Conservation (phyloP, 2,329 filamentous ascomycete species). For the Westerdykella aurantiaca region DNA sequence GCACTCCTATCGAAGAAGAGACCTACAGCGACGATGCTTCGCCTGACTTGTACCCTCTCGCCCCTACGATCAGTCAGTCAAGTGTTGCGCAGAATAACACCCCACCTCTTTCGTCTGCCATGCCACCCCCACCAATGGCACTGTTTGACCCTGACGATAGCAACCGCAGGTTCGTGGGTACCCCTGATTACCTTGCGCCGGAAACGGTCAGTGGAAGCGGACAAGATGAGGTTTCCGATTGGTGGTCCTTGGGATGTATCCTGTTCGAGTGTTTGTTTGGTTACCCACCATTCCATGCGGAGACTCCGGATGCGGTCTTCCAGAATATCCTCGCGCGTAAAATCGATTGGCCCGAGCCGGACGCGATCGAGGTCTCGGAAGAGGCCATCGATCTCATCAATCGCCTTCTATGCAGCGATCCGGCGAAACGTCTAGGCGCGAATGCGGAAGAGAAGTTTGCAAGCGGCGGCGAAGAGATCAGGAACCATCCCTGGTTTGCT, state of each 20-base stretch:
- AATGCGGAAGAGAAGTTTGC: conserved; percentile 77
- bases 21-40: conserved; percentile 67
- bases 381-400: conserved; percentile 96
- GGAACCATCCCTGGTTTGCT: conserved; percentile 80
- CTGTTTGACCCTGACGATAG: conserved; percentile 93
- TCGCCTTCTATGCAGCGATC: conserved; percentile 78
- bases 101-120: conserved; percentile 62
- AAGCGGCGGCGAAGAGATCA: conserved; percentile 86
- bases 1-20: conserved; percentile 68
- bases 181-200: conserved; percentile 91
- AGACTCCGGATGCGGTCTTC: conserved; percentile 87
- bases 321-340: conserved; percentile 87
- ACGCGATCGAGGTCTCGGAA: conserved; percentile 66
- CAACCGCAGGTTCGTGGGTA: conserved; percentile 89
- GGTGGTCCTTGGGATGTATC: conserved; percentile 99
- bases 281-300: conserved; percentile 86
- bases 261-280: conserved; percentile 95
- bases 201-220: conserved; percentile 94
- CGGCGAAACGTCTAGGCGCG: conserved; percentile 72
- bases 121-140: conserved; percentile 86
- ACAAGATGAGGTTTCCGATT: conserved; percentile 97
- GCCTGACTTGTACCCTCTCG: conserved; percentile 67
- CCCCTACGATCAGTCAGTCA: conserved; percentile 51
- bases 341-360: conserved; percentile 86
- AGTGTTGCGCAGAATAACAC: conserved; percentile 50